phyloP scores from a whole-genome alignment of 78 protist genomes.

The Salpingoeca rosetta region DNA sequence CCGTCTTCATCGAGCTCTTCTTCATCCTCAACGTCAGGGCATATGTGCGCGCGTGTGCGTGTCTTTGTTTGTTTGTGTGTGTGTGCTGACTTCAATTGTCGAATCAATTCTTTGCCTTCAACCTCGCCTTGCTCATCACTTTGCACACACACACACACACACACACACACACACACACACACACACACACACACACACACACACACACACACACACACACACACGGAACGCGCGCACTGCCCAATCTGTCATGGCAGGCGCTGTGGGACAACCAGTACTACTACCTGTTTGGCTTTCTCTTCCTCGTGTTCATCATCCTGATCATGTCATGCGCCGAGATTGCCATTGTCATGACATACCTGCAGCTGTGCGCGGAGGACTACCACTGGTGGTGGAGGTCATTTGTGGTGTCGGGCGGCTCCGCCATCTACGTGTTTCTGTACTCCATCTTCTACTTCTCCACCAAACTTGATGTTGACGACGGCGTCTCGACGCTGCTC shows the following conservation, averaged over 20 bases:
- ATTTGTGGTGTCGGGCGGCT: conserved; percentile 72
- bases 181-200: no score
- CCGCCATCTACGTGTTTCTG: conserved; percentile 80
- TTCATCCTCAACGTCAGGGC: conserved; percentile 57
- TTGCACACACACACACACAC: no score
- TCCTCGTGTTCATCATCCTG: conserved; percentile 79
- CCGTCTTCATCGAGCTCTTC: conserved; percentile 88
- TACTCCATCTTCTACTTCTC: conserved; percentile 78
- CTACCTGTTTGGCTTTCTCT: conserved; percentile 92
- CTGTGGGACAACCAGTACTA: conserved; percentile 80
- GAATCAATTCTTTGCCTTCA: no score
- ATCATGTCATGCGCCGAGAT: conserved; percentile 81
- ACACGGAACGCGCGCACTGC: no score
- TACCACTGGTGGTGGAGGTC: conserved; percentile 97
- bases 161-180: no score
- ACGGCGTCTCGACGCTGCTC: conserved; percentile 27
- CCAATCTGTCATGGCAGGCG: conserved; percentile 11
- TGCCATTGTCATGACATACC: conserved; percentile 83
- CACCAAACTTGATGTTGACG: conserved; percentile 45
- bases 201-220: no score
- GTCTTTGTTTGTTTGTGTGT: no score
- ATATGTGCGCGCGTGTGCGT: no score
- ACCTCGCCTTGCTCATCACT: no score
- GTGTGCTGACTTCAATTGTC: no score
- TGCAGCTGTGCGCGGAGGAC: conserved; percentile 76